phyloP scores from a whole-genome alignment of 75 land plant genomes.

The Sequoia sempervirens region DNA sequence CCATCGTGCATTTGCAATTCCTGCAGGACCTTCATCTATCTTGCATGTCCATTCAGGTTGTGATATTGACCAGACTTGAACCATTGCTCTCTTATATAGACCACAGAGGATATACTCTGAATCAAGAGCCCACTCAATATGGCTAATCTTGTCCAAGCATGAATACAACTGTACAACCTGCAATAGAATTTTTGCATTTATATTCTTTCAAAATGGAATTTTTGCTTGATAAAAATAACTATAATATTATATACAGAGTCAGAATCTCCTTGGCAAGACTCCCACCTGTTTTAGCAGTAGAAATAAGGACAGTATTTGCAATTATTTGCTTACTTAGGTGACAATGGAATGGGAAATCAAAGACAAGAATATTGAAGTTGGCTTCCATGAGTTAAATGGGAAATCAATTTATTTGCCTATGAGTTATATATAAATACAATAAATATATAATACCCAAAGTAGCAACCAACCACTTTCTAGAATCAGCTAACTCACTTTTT shows the following conservation, averaged over 20 bases:
- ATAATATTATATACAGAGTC: background rate
- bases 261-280: background rate
- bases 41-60: slow-evolving; percentile 98
- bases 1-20: slow-evolving; percentile 90
- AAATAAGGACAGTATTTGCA: background rate
- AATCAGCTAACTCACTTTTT: background rate
- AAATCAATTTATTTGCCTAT: background rate
- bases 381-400: background rate
- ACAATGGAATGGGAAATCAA: background rate
- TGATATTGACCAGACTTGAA: slow-evolving; percentile 92
- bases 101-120: slow-evolving; percentile 93
- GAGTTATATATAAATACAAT: background rate
- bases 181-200: slow-evolving; percentile 19
- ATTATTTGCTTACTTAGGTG: background rate
- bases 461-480: background rate
- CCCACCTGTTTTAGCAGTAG: background rate
- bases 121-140: slow-evolving; percentile 92
- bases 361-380: background rate
- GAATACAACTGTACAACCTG: slow-evolving; percentile 91
- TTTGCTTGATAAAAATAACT: background rate
- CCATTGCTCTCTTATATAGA: slow-evolving; percentile 81
- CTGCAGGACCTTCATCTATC: slow-evolving; percentile 94
- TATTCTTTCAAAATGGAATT: background rate
- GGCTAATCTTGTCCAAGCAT: slow-evolving; percentile 84
- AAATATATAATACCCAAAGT: background rate